phyloP scores from a whole-genome alignment of 352 stramenopile species.

The Phytophthora sp. region DNA sequence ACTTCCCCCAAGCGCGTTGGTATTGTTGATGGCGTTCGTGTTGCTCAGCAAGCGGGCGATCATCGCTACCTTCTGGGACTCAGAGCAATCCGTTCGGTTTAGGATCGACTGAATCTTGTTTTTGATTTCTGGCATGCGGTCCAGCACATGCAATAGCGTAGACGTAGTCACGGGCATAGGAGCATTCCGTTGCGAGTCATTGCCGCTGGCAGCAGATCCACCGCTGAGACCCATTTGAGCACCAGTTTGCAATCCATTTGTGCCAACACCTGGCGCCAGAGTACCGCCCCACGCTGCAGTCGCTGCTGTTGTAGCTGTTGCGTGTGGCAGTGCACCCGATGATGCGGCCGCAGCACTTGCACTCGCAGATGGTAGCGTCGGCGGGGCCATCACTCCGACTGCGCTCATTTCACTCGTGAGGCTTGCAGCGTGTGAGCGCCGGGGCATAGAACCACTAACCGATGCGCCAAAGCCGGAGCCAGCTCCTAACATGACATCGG shows the following conservation, averaged over 20 bases:
- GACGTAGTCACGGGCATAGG: slow-evolving; percentile 80
- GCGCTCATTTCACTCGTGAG: slow-evolving; percentile 35
- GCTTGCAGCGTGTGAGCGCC: slow-evolving; percentile 49
- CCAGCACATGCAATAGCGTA: slow-evolving; percentile 79
- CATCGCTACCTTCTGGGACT: slow-evolving; percentile 89
- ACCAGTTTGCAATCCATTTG: slow-evolving; percentile 23
- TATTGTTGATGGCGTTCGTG: slow-evolving; percentile 78
- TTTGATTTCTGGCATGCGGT: slow-evolving; percentile 91
- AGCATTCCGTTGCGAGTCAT: slow-evolving; percentile 21
- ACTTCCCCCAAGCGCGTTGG: slow-evolving; percentile 26
- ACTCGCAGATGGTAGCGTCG: slow-evolving; percentile 13
- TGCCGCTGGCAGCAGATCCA: neutral
- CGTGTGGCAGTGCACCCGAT: slow-evolving; percentile 2
- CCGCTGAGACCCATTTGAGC: slow-evolving; percentile 22
- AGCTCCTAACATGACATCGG: slow-evolving; percentile 57
- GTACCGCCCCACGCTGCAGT: slow-evolving; percentile 40
- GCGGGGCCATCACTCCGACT: slow-evolving; percentile 12
- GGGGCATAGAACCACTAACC: slow-evolving; percentile 34
- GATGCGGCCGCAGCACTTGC: slow-evolving; percentile 11
- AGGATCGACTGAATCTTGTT: slow-evolving; percentile 90
- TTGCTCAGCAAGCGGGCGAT: slow-evolving; percentile 86
- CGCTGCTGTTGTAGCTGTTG: slow-evolving; percentile 15
- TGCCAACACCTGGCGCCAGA: slow-evolving; percentile 25
- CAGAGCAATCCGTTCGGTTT: slow-evolving; percentile 84
- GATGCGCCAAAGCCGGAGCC: slow-evolving; percentile 52